phyloP scores from a whole-genome alignment of 306 rosid genomes.

The Arachis stenosperma region DNA sequence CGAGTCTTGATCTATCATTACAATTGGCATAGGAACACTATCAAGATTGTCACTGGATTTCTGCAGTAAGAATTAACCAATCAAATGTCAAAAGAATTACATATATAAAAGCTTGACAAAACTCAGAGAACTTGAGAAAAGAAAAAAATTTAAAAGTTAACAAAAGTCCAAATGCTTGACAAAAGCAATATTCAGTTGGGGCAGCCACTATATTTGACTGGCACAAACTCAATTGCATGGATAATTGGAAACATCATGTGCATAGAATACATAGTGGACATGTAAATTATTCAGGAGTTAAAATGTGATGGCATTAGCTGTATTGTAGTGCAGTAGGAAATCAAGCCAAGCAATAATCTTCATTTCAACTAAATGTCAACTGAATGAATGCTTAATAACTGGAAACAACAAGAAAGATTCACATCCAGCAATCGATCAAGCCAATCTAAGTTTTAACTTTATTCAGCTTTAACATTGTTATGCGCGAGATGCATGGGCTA shows the following conservation, averaged over 20 bases:
- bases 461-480: not conserved
- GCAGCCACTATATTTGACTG: constrained; percentile 5
- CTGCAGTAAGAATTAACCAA: constrained; percentile 59
- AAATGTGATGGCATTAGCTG: not conserved
- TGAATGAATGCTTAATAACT: constrained; percentile 9
- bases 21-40: constrained; percentile 78
- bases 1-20: constrained; percentile 83
- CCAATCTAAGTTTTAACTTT: constrained; percentile 1
- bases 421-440: constrained; percentile 19
- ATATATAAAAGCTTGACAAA: constrained; percentile 16
- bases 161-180: constrained; percentile 28
- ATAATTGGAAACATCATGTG: not conserved
- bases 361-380: constrained; percentile 13
- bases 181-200: constrained; percentile 10
- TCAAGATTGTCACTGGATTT: constrained; percentile 51
- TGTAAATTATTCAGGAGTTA: constrained; percentile 20
- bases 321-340: not conserved
- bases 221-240: constrained; percentile 26
- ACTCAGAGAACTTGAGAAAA: not conserved
- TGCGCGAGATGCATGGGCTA: not conserved
- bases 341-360: not conserved
- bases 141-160: constrained; percentile 27
- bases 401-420: constrained; percentile 1
- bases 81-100: constrained; percentile 3
- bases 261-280: constrained; percentile 19